Conservation (phyloP, 2,329 filamentous ascomycete genomes). For the Macrophomina pseudophaseolina region DNA sequence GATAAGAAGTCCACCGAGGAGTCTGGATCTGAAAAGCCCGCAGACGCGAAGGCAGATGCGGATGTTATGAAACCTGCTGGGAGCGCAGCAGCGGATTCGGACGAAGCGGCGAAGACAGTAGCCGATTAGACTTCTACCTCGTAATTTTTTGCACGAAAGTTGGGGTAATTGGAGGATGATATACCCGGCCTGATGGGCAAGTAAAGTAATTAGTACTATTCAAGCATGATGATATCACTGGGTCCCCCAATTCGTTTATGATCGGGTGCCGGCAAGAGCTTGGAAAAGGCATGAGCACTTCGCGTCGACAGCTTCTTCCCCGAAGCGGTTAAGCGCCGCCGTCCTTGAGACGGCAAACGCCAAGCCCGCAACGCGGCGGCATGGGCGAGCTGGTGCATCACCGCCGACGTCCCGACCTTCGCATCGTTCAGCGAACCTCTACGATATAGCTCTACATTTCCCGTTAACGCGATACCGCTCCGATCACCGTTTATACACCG, state of each 20-base stretch:
- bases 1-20: slow-evolving; percentile 31
- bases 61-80: slow-evolving; percentile 7
- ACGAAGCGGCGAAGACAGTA: slow-evolving; percentile 20
- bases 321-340: slow-evolving; percentile 9
- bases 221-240: neutral
- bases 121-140: slow-evolving; percentile 7
- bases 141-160: neutral
- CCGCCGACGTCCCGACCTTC: slow-evolving; percentile 1
- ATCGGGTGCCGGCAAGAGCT: neutral
- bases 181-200: slow-evolving; percentile 24
- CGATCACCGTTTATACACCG: neutral
- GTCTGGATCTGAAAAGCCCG: slow-evolving; percentile 33
- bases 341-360: slow-evolving; percentile 2
- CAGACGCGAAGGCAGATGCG: slow-evolving; percentile 23
- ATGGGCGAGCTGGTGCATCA: slow-evolving; percentile 13
- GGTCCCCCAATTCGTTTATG: no score
- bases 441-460: neutral
- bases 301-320: slow-evolving; percentile 9
- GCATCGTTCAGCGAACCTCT: neutral
- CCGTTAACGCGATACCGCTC: neutral
- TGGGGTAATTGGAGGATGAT: slow-evolving; percentile 7
- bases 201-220: neutral
- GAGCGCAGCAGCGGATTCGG: slow-evolving; percentile 10
- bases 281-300: neutral
- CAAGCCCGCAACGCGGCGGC: slow-evolving; percentile 19